These are phyloP conservation scores for Stephania yunnanensis DNA, from an alignment of 164 flowering plant genomes.

Conservation along the genomic window DNA sequence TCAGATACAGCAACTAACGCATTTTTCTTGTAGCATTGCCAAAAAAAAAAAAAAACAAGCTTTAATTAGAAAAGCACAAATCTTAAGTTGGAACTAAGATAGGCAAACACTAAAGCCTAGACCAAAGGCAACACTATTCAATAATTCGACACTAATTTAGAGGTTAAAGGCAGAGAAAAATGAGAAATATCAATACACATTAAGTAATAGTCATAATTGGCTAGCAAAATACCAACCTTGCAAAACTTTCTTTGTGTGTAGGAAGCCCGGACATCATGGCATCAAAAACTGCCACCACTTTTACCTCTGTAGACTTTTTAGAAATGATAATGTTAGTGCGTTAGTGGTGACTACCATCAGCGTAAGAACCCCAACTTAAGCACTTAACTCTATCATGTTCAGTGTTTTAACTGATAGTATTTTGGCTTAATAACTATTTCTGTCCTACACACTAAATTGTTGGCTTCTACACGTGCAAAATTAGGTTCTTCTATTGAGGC, in stretches of 20 bases:
- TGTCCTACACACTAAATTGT: background rate
- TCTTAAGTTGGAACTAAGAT: background rate
- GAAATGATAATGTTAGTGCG: constrained; percentile 6
- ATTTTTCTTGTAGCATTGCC: background rate
- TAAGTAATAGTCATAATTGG: background rate
- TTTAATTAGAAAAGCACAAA: background rate
- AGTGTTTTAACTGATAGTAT: background rate
- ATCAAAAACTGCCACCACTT: constrained; percentile 95
- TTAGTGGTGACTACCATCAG: constrained; percentile 5
- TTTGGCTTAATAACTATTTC: background rate
- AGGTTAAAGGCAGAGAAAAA: background rate
- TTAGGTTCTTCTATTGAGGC: background rate
- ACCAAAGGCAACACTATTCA: background rate
- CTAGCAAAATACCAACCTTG: constrained; percentile 46
- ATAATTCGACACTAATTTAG: background rate
- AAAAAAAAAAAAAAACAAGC: background rate
- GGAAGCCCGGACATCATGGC: constrained; percentile 89
- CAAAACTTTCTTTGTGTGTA: constrained; percentile 74
- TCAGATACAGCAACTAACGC: background rate
- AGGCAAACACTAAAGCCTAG: background rate
- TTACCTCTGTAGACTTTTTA: constrained; percentile 61
- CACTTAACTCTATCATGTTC: background rate
- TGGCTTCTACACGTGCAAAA: background rate
- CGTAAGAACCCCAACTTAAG: background rate
- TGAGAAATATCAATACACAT: background rate